Base-by-base conservation (phyloP, 768 basidiomycete genomes). In the Suillus spraguei region DNA sequence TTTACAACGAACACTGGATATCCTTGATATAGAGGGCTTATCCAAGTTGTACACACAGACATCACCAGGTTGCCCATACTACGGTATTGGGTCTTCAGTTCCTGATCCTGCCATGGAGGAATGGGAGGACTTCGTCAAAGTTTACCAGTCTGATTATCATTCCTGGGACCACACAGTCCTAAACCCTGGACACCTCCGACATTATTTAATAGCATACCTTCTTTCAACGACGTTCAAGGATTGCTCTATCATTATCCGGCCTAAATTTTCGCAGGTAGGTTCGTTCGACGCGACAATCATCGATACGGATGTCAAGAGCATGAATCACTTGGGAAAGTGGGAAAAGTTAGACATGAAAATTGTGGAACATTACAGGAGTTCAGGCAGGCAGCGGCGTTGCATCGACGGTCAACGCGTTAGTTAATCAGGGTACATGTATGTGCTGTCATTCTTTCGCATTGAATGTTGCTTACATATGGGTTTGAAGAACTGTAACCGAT, bases 151-250 rank as follows among this genome's bases (percentile, higher is more conserved):
- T n/a, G n/a, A n/a, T n/a, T n/a, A 72, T 68, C 67, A 65, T 46
- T 64, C 72, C 9, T 64, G 76, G 60, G 75, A 81, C 69, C 78
- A 84, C 64, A 67, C 70, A 33, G 71, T 74, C 24, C 82, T 81
- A 33, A 69, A 69, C 41, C 73, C 79, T 28, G 72, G 77, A 28
- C 72, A 86, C 64, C 75, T 92, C 56, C 83, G 85, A 46, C 85
- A 90, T 67, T 85, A 90, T 66, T 71, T 88, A 49, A 77, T 92
- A 53, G 89, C 92, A 9, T 93, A 93, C 74, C 78, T 95, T 24
- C 87, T 98, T 59, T 94, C 94, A 5, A 93, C 94, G 32, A 92
- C 92, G 8, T 95, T 99, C 83, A 99, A 99, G 74, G 97, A 99
- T 74, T 99, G 97, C 77, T 97, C 96, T 0, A 63, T 91, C 60